Evolutionary conservation across 2,329 filamentous ascomycete species (phyloP).

Genomic region (Trichoderma afroharzianum): DNA sequence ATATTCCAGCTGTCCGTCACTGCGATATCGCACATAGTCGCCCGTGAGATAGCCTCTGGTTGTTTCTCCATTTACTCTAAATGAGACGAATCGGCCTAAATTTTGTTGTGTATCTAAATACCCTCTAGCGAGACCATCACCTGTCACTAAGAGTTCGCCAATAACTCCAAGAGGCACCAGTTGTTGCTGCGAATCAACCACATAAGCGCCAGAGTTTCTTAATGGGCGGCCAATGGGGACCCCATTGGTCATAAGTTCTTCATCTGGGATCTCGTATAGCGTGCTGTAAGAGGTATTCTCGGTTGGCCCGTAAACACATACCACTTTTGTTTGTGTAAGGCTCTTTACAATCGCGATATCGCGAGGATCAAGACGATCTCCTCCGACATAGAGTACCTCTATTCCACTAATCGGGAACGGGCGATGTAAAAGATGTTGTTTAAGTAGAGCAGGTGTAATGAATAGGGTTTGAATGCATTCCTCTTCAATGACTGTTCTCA

Average conservation of each 20-base stretch:
- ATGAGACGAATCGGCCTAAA: not conserved
- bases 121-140: not conserved
- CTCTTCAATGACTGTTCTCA: not conserved
- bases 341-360: not conserved
- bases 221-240: not conserved
- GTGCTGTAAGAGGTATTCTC: not conserved
- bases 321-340: not conserved
- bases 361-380: not conserved
- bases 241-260: not conserved
- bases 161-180: not conserved
- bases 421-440: not conserved
- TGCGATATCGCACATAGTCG: not conserved
- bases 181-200: not conserved
- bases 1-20: not conserved
- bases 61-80: not conserved
- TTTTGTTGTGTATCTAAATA: not conserved
- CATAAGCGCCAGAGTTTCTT: not conserved
- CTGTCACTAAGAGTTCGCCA: not conserved
- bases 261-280: not conserved
- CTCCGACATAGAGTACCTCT: not conserved
- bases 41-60: not conserved
- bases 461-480: not conserved
- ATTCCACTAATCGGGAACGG: not conserved
- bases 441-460: not conserved
- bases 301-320: not conserved